These are phyloP conservation scores for Arthroderma sp. DNA, from an alignment of 2,329 filamentous ascomycete species.

Conservation along the genomic window DNA sequence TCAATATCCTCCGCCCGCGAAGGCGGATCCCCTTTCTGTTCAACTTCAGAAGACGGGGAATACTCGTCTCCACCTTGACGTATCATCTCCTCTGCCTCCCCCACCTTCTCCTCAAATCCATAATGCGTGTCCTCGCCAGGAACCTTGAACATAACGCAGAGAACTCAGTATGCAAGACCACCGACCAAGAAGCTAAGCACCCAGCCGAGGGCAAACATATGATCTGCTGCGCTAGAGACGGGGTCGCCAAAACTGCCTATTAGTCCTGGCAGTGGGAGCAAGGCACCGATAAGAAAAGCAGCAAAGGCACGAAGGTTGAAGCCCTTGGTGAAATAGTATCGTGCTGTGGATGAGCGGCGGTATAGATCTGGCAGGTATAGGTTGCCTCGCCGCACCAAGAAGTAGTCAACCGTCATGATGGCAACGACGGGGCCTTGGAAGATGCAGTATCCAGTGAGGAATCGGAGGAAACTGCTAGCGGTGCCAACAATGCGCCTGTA, in stretches of 20 bases:
- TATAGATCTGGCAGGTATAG: slow-evolving; percentile 25
- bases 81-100: slow-evolving; percentile 8
- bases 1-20: not conserved
- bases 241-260: slow-evolving; percentile 14
- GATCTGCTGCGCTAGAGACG: slow-evolving; percentile 12
- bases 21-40: not conserved
- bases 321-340: slow-evolving; percentile 27
- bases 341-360: slow-evolving; percentile 17
- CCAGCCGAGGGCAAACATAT: slow-evolving; percentile 19
- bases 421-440: slow-evolving; percentile 16
- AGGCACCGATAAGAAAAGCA: slow-evolving; percentile 17
- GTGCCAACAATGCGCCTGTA: slow-evolving; percentile 17
- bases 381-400: slow-evolving; percentile 24
- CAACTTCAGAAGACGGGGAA: not conserved
- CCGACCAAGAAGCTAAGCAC: slow-evolving; percentile 18
- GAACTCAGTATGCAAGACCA: slow-evolving; percentile 13
- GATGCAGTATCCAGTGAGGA: slow-evolving; percentile 17
- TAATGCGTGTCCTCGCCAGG: slow-evolving; percentile 9
- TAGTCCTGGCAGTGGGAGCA: slow-evolving; percentile 18
- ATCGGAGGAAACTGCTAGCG: slow-evolving; percentile 18
- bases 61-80: not conserved
- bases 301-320: slow-evolving; percentile 21
- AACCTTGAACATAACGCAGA: slow-evolving; percentile 13
- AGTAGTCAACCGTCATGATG: slow-evolving; percentile 30
- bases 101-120: slow-evolving; percentile 11